phyloP scores from a whole-genome alignment of 2,329 filamentous ascomycete genomes.

The Podosphaera xanthii region DNA sequence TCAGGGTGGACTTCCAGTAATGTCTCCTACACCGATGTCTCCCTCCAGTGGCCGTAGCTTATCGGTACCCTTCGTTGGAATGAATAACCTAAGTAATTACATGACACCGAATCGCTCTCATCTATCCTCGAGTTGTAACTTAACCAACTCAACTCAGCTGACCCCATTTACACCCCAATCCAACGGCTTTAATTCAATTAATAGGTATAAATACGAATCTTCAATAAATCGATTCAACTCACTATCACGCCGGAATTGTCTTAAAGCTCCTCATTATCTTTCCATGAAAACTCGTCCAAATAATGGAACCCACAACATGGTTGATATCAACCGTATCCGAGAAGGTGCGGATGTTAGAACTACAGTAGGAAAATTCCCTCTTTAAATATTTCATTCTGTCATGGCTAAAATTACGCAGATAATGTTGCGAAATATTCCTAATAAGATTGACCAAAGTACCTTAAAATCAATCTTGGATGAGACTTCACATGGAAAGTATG shows the following conservation, averaged over 20 bases:
- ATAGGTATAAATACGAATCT: slow-evolving; percentile 1
- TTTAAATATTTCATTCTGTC: slow-evolving; percentile 1
- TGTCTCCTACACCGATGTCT: not conserved
- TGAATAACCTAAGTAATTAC: not conserved
- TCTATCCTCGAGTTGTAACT: not conserved
- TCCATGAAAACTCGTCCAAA: not conserved
- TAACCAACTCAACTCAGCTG: not conserved
- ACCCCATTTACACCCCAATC: not conserved
- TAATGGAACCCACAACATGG: slow-evolving; percentile 27
- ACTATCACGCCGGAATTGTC: not conserved
- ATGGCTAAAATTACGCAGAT: slow-evolving; percentile 28
- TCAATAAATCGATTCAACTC: not conserved
- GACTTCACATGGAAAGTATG: slow-evolving; percentile 60
- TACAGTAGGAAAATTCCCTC: slow-evolving; percentile 30
- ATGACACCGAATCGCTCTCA: not conserved
- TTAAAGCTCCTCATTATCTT: not conserved
- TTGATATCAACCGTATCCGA: slow-evolving; percentile 35
- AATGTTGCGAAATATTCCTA: slow-evolving; percentile 89
- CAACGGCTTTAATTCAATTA: not conserved
- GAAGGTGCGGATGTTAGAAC: slow-evolving; percentile 52
- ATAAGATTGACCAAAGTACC: slow-evolving; percentile 58
- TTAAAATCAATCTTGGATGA: slow-evolving; percentile 62
- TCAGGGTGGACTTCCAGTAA: not conserved
- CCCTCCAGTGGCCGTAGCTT: not conserved
- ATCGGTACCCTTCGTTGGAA: not conserved